These are phyloP conservation scores for Trichosporon ovoides DNA, from an alignment of 1,284 basidiomycete species.

Conservation along the genomic window DNA sequence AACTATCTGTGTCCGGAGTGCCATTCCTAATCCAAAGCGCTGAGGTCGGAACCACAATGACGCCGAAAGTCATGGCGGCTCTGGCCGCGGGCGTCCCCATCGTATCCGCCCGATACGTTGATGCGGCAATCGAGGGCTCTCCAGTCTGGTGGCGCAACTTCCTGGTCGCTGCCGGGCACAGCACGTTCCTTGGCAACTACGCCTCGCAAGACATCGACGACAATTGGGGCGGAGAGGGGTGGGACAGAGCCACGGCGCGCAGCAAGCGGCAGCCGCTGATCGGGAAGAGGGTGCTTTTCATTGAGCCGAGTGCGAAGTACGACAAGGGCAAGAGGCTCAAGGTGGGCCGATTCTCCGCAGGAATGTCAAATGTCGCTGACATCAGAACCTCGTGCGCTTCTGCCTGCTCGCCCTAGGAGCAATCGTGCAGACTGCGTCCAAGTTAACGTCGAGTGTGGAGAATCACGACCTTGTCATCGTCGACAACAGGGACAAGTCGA, in stretches of 20 bases:
- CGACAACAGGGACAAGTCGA: conserved; percentile 52
- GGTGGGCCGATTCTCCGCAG: conserved; percentile 18
- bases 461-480: conserved; percentile 63
- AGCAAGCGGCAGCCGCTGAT: conserved; percentile 48
- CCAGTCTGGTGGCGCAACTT: conserved; percentile 59
- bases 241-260: conserved; percentile 48
- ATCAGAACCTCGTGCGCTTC: conserved; percentile 56
- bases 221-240: conserved; percentile 59
- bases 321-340: conserved; percentile 19
- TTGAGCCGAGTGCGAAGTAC: conserved; percentile 22
- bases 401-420: conserved; percentile 68
- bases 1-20: conserved; percentile 9
- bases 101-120: conserved; percentile 61
- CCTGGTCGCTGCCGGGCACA: conserved; percentile 64
- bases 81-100: conserved; percentile 81
- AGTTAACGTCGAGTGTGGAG: conserved; percentile 34
- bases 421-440: conserved; percentile 54
- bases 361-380: conserved; percentile 9
- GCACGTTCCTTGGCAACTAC: conserved; percentile 53
- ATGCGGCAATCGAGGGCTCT: conserved; percentile 50
- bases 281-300: conserved; percentile 30
- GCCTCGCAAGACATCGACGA: conserved; percentile 67
- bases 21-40: conserved; percentile 65
- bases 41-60: conserved; percentile 56
- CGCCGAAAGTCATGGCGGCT: conserved; percentile 72